phyloP scores from a whole-genome alignment of 192 early-diverging fungal species.

The Obelidium mucronatum region DNA sequence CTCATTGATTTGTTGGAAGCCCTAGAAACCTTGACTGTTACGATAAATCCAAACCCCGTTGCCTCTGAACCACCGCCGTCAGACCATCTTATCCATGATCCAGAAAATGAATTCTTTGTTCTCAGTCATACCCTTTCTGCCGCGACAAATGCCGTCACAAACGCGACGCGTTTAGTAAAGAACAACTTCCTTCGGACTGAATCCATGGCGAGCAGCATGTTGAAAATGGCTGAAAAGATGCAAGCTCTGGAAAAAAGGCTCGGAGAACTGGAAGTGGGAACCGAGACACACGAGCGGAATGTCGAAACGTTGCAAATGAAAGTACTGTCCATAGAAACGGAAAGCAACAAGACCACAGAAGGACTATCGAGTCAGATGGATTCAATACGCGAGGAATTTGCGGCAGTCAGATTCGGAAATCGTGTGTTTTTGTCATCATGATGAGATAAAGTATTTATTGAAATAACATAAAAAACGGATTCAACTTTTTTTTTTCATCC shows the following conservation, averaged over 20 bases:
- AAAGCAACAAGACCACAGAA: too few species aligned
- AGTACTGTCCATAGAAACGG: too few species aligned
- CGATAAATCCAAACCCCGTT: too few species aligned
- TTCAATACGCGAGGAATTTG: background rate
- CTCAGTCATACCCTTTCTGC: background rate
- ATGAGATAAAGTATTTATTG: too few species aligned
- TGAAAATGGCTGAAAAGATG: too few species aligned
- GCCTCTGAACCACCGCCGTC: background rate
- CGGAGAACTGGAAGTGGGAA: background rate
- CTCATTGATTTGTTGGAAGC: background rate
- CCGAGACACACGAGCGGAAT: too few species aligned
- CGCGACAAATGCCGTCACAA: background rate
- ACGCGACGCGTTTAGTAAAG: background rate
- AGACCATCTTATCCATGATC: background rate
- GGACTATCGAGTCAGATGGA: too few species aligned
- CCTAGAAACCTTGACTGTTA: background rate
- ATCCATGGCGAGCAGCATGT: background rate
- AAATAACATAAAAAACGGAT: background rate
- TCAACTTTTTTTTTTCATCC: background rate
- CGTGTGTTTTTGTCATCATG: background rate
- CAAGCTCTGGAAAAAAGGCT: background rate
- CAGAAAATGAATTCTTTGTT: background rate
- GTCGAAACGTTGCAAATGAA: too few species aligned
- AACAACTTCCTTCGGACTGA: constrained; percentile 7
- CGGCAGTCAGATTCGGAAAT: background rate